Base-by-base conservation (phyloP, 2,329 filamentous ascomycete genomes). In the Calonectria honghensis region DNA sequence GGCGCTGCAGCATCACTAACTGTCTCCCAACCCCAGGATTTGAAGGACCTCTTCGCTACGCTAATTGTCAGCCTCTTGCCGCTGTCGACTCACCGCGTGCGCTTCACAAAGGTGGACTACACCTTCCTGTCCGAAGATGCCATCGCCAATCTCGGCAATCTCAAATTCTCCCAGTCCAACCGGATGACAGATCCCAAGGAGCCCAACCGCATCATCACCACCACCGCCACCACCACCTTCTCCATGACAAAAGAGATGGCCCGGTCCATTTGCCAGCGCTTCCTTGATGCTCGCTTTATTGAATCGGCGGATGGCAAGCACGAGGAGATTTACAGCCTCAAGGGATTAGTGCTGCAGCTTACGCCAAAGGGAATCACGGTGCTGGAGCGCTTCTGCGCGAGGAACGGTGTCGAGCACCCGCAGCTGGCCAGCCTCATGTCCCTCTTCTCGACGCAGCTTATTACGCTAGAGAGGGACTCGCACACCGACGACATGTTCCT, bases 211-310 rank as follows among this genome's bases (percentile, higher is more conserved):
- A 98, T 98, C 80, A 96, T 98, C 54, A 98, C 96, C 2, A 98
- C 96, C 0, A 98, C 96, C 0, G 98, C 97, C 0, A 98, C 96
- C 0, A 98, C 96, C 0, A 98, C 96, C 3, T 98, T 98, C 84
- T 98, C 96, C 75, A 98, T 98, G 96, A 96, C 96, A 66, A 97
- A 96, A 85, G 96, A 98, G 83, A 98, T 98, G 96, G 96, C 97
- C 41, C 92, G 96, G 72, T 97, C 95, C 6, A 96, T 98, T 73
- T 98, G 96, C 85, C 95, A 97, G 84, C 93, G 96, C 54, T 98
- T 98, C 81, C 90, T 98, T 75, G 96, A 98, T 81, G 96, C 96
- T 68, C 92, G 96, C 73, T 97, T 98, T 85, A 96, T 98, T 70
- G 96, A 98, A 86, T 94, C 96, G 4, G 94, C 95, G 13, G 96